phyloP scores from a whole-genome alignment of 176 grass and related monocot genomes.

The Musa troglodytarum region DNA sequence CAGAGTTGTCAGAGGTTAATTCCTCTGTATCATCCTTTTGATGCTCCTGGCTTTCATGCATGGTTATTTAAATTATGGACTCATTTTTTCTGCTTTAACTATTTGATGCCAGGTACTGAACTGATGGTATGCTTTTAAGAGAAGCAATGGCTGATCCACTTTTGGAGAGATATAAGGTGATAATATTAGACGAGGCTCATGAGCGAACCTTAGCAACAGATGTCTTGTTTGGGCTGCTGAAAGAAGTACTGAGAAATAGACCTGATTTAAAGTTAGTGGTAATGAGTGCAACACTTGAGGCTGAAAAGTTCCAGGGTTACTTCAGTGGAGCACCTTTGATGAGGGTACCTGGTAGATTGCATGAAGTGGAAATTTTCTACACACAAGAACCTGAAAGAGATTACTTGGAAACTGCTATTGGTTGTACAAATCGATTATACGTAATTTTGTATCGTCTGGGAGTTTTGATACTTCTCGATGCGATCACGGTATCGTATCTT shows the following conservation, averaged over 20 bases:
- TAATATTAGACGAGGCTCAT: constrained; percentile 95
- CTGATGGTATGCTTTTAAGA: constrained; percentile 99
- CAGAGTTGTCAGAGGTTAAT: no score
- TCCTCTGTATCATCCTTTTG: not conserved
- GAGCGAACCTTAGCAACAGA: constrained; percentile 89
- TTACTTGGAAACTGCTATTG: constrained; percentile 85
- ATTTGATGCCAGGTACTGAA: constrained; percentile 92
- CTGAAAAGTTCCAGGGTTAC: constrained; percentile 86
- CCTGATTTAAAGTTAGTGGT: constrained; percentile 84
- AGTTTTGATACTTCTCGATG: no score
- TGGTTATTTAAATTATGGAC: not conserved
- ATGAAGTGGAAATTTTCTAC: constrained; percentile 98
- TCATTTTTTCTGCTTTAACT: constrained; percentile 29
- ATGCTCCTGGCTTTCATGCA: not conserved
- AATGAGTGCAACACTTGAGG: constrained; percentile 96
- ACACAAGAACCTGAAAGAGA: constrained; percentile 94
- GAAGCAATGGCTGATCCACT: constrained; percentile 99
- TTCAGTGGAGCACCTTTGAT: constrained; percentile 73
- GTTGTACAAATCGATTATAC: constrained; percentile 54
- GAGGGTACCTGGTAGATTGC: constrained; percentile 82
- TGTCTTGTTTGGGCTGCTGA: constrained; percentile 92
- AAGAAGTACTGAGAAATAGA: constrained; percentile 81
- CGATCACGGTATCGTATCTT: no score
- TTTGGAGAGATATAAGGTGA: constrained; percentile 88
- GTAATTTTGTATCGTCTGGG: no score